Base-by-base conservation (phyloP, 768 basidiomycete species). In the Chalciporus pseudorubinellus region DNA sequence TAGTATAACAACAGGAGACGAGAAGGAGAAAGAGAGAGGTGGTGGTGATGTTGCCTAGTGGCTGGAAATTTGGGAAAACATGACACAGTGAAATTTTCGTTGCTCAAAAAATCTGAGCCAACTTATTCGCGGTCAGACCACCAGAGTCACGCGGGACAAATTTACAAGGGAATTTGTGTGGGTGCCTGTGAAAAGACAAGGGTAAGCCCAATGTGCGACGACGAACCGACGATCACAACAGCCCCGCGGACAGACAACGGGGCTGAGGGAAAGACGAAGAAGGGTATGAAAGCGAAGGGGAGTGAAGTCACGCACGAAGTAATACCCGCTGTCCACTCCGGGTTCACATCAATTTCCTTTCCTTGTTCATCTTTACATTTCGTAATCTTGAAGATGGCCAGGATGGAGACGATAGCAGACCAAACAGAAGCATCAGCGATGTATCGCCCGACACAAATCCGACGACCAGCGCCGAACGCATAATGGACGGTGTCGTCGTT, bases 381-480 rank as follows among this genome's bases (percentile, higher is more conserved):
- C 39, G 43, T 49, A 42, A 77, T 71, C 13, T 57, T 57, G 53
- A 75, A 73, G 2, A 67, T 46, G 3, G 73, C 69, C 22, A 77
- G 61, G 11, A 69, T 59, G 26, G 63, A 51, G 33, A 59, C 63
- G 22, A 70, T 70, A 4, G 72, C 68, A 12, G 70, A 63, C 61
- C 70, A 72, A 22, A 77, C 14, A 14, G 71, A 74, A 1, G 71
- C 66, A 18, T 77, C 73, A 5, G 73, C 77, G 34, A 81, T 58
- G 41, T 73, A 48, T 21, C 69, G 62, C 6, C 78, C 80, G n/a
- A 76, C 72, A 26, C 66, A 69, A 8, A 70, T 58, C 46, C 72
- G 58, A 46, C 74, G 61, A 2, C 74, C 74, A 28, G 69, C 72
- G 8, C 74, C 74, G 46, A 64, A 75, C 8, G 44, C 63, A 46